Base-by-base conservation (phyloP, 495 filamentous ascomycete species). In the Penicillium ochrochloron region DNA sequence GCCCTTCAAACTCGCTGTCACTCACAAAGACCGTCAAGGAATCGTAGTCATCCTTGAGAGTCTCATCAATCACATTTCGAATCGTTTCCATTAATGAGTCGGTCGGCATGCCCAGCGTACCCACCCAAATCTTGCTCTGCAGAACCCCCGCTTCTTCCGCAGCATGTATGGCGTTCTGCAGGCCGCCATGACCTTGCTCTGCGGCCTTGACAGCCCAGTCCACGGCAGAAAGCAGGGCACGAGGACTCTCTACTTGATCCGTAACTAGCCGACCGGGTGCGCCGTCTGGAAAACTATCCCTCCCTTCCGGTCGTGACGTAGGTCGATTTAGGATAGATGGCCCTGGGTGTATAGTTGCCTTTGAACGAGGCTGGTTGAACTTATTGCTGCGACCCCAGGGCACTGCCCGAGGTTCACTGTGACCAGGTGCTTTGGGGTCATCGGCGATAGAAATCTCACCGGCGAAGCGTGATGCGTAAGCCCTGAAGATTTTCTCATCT, bases 81-180 rank as follows among this genome's bases (percentile, higher is more conserved):
- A 88, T 86, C 57, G 84, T 80, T 27, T 88, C 86, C 39, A 87
- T 80, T 4, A 97, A 81, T 10, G 86, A 85, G 69, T 96, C 93
- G 0, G 91, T 96, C 1, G 92, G 92, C 85, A 95, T 96, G 21
- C 93, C 93, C 52, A 96, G 78, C 0, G 92, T 93, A 14, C 93
- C 93, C 35, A 97, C 90, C 88, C 90, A 95, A 21, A 85, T 85
- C 64, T 90, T 88, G 33, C 92, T 86, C 11, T 81, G 79, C 7
- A 89, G 69, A 37, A 83, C 72, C 33, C 85, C 86, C 25, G 83
- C 80, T 27, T 88, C 78, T 41, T 84, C 80, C 6, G 89, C 90
- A 10, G 92, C 91, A 66, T 87, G 83, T 17, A 94, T 84, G 3
- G 93, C 92, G 73, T 96, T 97, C 57, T 88, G 85, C 23, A 97